Evolutionary conservation across 2,329 filamentous ascomycete genomes (phyloP).

Genomic region (Verticillium klebahnii): DNA sequence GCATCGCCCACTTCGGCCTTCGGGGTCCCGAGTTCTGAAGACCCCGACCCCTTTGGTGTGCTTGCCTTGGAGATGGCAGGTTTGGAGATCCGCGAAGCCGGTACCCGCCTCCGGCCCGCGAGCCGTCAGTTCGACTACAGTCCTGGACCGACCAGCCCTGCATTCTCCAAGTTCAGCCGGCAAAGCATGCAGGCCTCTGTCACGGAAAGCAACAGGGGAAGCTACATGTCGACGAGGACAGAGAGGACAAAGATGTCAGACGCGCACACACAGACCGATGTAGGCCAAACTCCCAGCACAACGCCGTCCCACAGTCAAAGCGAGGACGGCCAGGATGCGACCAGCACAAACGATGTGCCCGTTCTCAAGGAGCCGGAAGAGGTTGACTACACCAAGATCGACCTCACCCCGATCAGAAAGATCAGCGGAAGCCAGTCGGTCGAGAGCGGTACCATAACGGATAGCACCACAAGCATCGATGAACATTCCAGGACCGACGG

Average conservation of each 20-base stretch:
- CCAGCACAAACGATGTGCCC: constrained; percentile 35
- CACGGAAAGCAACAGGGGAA: constrained; percentile 62
- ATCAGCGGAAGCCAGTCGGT: constrained; percentile 36
- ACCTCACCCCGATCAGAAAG: constrained; percentile 44
- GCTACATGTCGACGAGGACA: constrained; percentile 68
- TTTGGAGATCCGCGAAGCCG: constrained; percentile 86
- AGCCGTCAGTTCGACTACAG: constrained; percentile 82
- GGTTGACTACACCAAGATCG: constrained; percentile 56
- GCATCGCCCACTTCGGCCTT: constrained; percentile 50
- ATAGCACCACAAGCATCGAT: constrained; percentile 9
- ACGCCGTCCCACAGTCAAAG: constrained; percentile 51
- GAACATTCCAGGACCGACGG: constrained; percentile 13
- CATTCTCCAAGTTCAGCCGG: constrained; percentile 53
- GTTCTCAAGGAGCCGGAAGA: constrained; percentile 41
- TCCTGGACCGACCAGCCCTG: constrained; percentile 70
- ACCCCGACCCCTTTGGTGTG: constrained; percentile 90
- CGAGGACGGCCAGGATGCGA: constrained; percentile 42
- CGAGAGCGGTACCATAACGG: constrained; percentile 17
- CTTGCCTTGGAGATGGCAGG: constrained; percentile 87
- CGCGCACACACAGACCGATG: constrained; percentile 59
- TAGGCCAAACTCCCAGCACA: constrained; percentile 45
- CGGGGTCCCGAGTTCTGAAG: constrained; percentile 72
- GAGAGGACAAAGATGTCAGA: constrained; percentile 68
- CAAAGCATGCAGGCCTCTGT: constrained; percentile 65
- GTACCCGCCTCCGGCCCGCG: constrained; percentile 65